Percentiles rank a stretch among this genome's conserved stretches.
phyloP scores from a whole-genome alignment of 768 basidiomycete species.

The Guyanaporus albipodus region DNA sequence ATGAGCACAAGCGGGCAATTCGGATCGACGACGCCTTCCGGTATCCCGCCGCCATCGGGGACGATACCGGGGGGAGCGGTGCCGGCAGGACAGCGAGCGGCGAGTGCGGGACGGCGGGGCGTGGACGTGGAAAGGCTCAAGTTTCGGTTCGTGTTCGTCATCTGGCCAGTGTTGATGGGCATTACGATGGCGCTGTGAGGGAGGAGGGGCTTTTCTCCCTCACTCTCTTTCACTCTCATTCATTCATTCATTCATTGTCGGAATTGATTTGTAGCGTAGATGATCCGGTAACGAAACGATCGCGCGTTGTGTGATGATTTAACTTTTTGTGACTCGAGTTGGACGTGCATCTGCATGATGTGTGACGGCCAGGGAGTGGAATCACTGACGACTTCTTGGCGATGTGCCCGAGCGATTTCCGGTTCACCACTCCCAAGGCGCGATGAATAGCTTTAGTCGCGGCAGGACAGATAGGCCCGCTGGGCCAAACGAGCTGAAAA shows the following conservation, averaged over 20 bases:
- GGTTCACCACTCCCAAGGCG: no score
- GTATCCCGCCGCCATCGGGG: slow-evolving; percentile 10
- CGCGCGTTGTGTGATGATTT: no score
- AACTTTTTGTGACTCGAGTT: no score
- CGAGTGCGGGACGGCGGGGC: slow-evolving; percentile 20
- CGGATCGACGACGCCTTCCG: slow-evolving; percentile 5
- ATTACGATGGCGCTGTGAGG: slow-evolving; percentile 50
- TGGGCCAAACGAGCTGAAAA: no score
- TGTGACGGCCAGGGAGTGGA: no score
- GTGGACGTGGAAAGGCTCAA: slow-evolving; percentile 36
- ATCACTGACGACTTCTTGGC: no score
- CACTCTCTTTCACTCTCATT: background rate
- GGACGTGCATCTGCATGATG: no score
- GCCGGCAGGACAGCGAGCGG: slow-evolving; percentile 6
- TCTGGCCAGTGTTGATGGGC: slow-evolving; percentile 56
- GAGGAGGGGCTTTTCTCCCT: background rate
- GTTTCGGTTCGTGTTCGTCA: slow-evolving; percentile 47
- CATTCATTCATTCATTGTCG: background rate
- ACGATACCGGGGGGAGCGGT: background rate
- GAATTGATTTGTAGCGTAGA: slow-evolving; percentile 1
- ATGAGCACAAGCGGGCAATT: background rate
- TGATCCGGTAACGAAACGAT: no score
- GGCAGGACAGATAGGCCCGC: no score
- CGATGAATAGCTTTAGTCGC: no score
- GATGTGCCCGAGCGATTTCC: no score